Evolutionary conservation across 2,329 filamentous ascomycete species (phyloP).

Genomic region (Aspergillus sp.): DNA sequence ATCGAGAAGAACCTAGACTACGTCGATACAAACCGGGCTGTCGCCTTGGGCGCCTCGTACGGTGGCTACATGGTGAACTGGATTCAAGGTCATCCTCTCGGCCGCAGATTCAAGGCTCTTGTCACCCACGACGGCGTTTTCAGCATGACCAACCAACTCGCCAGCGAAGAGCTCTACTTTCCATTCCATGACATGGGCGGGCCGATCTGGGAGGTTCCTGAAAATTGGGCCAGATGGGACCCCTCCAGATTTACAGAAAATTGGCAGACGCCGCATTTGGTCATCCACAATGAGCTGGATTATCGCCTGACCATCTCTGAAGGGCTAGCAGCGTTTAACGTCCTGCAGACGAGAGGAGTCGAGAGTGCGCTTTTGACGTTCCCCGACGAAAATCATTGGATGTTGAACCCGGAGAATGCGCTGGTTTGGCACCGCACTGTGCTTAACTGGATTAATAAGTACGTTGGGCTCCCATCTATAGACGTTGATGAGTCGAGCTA

Average conservation of each 20-base stretch:
- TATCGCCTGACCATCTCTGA: constrained; percentile 81
- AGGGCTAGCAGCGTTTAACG: constrained; percentile 76
- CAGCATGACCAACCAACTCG: constrained; percentile 37
- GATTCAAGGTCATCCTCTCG: constrained; percentile 48
- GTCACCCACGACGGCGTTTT: constrained; percentile 48
- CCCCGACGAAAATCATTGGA: constrained; percentile 74
- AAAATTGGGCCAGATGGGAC: constrained; percentile 51
- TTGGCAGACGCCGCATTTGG: constrained; percentile 80
- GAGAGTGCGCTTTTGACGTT: constrained; percentile 74
- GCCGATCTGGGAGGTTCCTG: constrained; percentile 42
- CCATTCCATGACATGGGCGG: constrained; percentile 46
- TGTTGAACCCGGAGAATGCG: constrained; percentile 84
- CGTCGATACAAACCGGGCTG: constrained; percentile 46
- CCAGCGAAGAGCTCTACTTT: constrained; percentile 49
- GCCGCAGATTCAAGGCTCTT: constrained; percentile 49
- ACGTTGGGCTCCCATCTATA: constrained; percentile 46
- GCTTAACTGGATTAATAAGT: constrained; percentile 62
- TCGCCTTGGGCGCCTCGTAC: constrained; percentile 47
- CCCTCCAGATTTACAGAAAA: constrained; percentile 50
- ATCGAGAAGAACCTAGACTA: constrained; percentile 44
- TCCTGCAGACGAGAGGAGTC: constrained; percentile 65
- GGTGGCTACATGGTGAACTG: constrained; percentile 57
- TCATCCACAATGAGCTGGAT: constrained; percentile 85
- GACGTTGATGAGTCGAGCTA: constrained; percentile 19
- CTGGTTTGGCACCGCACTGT: constrained; percentile 86